Base-by-base conservation (phyloP, 768 basidiomycete species). In the Panaeolus cyanescens region DNA sequence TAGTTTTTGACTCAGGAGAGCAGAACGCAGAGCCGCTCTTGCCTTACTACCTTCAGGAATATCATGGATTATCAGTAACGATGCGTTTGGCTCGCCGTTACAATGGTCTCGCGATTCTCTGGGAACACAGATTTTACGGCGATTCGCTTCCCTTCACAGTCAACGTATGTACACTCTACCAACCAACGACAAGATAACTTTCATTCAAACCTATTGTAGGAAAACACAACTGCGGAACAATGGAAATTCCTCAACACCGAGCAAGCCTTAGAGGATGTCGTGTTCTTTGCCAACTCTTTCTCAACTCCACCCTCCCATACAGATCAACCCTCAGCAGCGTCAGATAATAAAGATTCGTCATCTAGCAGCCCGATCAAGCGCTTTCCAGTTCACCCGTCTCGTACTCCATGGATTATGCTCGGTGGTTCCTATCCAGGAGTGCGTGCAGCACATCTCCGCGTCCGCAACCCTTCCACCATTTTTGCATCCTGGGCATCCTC, bases 1-100 rank as follows among this genome's bases (percentile, higher is more conserved):
- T 39, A 83, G 82, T 82, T 15, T 83, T 82, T 64, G 82, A 83
- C 65, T 82, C 81, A 2, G 82, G 82, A 22, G 82, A 83, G 67
- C 80, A 82, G 57, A 73, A 82, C 58, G 82, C 81, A 0, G 80
- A 75, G 42, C 80, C 81, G 0, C 67, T 83, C 19, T 65, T 82
- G 5, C 79, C 79, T 2, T 83, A 82, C 65, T 83, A 82, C 62
- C 70, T 82, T 5, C 56, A 80, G 80, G 80, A 83, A 67, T 80
- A 76, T 59, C 81, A 83, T 64, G 82, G 82, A 9, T 71, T 81
- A 13, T 83, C 81, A 1, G 79, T 79, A 0, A 75, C 76, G 1
- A 83, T 83, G 80, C 77, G 74, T 6, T 68, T 82, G 6, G 81
- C 81, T 4, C 79, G 80, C 62, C 70, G 79, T 45, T 81, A 80